phyloP scores from a whole-genome alignment of 1,139 yeast species.

The Taphrina flavorubra region DNA sequence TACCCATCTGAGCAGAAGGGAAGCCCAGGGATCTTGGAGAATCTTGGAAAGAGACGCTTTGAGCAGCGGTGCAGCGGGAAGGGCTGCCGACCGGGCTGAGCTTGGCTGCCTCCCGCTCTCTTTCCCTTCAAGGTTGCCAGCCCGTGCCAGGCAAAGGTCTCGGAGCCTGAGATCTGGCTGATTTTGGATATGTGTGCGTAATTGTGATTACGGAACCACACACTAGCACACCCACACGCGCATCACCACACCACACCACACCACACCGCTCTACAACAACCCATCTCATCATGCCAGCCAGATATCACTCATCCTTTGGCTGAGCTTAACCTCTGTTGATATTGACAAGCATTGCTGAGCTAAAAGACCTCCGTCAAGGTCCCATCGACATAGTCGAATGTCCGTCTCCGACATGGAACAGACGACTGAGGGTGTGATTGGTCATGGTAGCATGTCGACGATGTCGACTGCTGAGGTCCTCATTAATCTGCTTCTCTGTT shows the following conservation, averaged over 20 bases:
- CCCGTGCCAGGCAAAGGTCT: slow-evolving; percentile 2
- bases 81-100: too few species aligned
- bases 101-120: too few species aligned
- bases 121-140: background rate
- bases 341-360: background rate
- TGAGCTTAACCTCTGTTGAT: too few species aligned
- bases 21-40: too few species aligned
- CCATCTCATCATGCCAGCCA: background rate
- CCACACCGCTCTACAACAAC: slow-evolving; percentile 1
- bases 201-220: slow-evolving; percentile 30
- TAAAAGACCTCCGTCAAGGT: background rate
- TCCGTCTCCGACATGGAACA: slow-evolving; percentile 7
- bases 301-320: background rate
- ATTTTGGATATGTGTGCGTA: slow-evolving; percentile 10
- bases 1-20: too few species aligned
- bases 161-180: slow-evolving; percentile 14
- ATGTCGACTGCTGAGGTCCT: slow-evolving; percentile 33
- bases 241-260: slow-evolving; percentile 1
- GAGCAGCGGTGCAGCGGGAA: too few species aligned
- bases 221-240: slow-evolving; percentile 15
- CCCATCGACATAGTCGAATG: slow-evolving; percentile 11
- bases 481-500: slow-evolving; percentile 26
- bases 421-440: background rate
- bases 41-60: too few species aligned
- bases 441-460: background rate